These are phyloP conservation scores for Colletotrichum orchidophilum DNA, from an alignment of 2,329 filamentous ascomycete species.

Conservation along the genomic window DNA sequence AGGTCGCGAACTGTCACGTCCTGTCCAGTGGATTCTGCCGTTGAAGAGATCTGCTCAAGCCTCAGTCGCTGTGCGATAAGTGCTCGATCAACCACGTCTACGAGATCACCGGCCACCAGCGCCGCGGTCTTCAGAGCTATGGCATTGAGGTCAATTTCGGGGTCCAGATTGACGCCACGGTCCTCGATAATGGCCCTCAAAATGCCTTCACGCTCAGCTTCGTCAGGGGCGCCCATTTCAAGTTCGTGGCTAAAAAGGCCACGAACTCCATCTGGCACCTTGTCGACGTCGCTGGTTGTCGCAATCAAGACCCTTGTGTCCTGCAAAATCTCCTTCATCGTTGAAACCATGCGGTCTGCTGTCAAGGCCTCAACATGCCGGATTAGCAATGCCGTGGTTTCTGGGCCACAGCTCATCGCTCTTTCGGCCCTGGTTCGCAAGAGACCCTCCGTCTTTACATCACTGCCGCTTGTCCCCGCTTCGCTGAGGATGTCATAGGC, in stretches of 20 bases:
- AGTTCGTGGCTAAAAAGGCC: conserved; percentile 95
- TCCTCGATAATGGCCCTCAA: conserved; percentile 81
- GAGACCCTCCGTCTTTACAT: conserved; percentile 94
- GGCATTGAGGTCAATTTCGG: conserved; percentile 83
- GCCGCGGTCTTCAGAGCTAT: conserved; percentile 96
- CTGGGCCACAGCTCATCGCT: conserved; percentile 86
- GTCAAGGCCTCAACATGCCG: conserved; percentile 91
- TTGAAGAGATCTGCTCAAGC: conserved; percentile 75
- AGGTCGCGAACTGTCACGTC: conserved; percentile 79
- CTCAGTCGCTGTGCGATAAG: conserved; percentile 79
- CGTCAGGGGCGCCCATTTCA: conserved; percentile 92
- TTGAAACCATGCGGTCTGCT: conserved; percentile 87
- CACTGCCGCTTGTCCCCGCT: conserved; percentile 83
- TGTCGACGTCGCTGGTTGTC: conserved; percentile 94
- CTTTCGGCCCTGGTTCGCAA: conserved; percentile 88
- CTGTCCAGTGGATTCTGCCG: conserved; percentile 47
- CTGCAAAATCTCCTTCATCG: conserved; percentile 84
- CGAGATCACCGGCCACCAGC: conserved; percentile 90
- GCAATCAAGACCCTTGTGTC: conserved; percentile 86
- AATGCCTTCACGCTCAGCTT: conserved; percentile 90
- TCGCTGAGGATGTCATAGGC: conserved; percentile 96
- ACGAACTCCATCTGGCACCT: conserved; percentile 88
- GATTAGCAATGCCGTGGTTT: conserved; percentile 85
- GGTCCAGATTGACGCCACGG: conserved; percentile 78
- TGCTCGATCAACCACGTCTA: conserved; percentile 93